Evolutionary conservation across 495 filamentous ascomycete species (phyloP), one percentile per base, ranked within the genome.

Genomic region (Bathelium albidoporum): DNA sequence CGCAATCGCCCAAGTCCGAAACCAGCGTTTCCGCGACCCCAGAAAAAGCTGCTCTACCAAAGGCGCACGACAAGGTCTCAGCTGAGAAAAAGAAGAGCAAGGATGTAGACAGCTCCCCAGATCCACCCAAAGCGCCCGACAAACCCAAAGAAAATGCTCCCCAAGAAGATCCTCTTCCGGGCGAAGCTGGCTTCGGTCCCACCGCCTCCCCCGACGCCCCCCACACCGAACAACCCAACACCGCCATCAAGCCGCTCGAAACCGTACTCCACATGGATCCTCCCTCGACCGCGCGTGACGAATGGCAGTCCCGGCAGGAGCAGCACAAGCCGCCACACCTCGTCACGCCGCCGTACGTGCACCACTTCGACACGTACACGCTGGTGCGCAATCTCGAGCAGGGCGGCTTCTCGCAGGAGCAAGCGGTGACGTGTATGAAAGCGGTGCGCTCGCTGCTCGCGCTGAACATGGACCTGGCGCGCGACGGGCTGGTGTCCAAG

Each of bases 281-380:
- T 1, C 80, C 79, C 12, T 73, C 76, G 69, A 77, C 72, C 58
- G n/a, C 72, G 61, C 28, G 64, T 32, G 7, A 67, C 58, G 70
- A 80, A 65, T 72, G 81, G 24, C 71, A 77, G 52, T 70, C 65
- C 45, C 69, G n/a, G n/a, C n/a, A n/a, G n/a, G n/a, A n/a, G n/a
- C n/a, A n/a, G n/a, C n/a, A 78, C 12, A 82, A 82, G 65, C 83
- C 82, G 20, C 86, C 86, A 53, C 85, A 89, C 66, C 68, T 96
- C 32, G 77, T 84, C 7, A 83, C 89, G 0, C 82, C 89, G 18
- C 89, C 84, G 2, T 93, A 96, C 73, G 84, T 96, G 14, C 94
- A 98, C 77, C 90, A 97, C 77, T 98, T 98, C 73, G 94, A 98
- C 76, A 95, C 87, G 20, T 97, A 91, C 70, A 84, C 83, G 2